Evolutionary conservation across 441 rosid species (phyloP), one percentile per base, ranked within the genome.

Genomic region (Euphorbia schlechtendalii): DNA sequence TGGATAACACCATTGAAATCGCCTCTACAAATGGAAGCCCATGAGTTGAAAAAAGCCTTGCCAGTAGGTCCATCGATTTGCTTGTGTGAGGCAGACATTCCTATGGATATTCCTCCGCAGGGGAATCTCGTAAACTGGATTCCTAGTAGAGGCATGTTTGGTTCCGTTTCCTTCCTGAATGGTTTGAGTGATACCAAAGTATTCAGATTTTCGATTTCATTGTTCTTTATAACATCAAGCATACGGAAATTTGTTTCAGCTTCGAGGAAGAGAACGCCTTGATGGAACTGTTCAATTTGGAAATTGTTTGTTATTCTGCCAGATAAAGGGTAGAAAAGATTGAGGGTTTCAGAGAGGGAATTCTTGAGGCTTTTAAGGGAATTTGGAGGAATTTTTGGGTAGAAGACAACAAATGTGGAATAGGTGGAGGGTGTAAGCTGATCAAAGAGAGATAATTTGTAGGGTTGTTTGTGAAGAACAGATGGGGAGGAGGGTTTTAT

Each of bases 341-440:
- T 43, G 0, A 74, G 77, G n/a, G 74, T 36, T 17, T 66, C 27
- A 1, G 74, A 70, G 9, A 74, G 68, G 57, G 74, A 66, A 5
- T 43, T 57, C 36, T 66, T 74, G 0, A 70, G 36, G 15, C 22
- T 59, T 15, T 9, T 20, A 34, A 11, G 3, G 36, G 62, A 3
- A n/a, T 46, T 15, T 22, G 32, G 3, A 32, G 11, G 21, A n/a
- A 45, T 24, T n/a, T 30, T 20, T 3, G 58, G 15, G 69, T 70
- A 74, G 71, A 74, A 74, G 4, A 27, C 14, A 30, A 70, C 34
- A 7, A 32, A 0, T 10, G 78, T 51, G 14, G 36, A 0, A 53
- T 61, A 74, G 0, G 78, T 74, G 51, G 67, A 21, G 32, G 78
- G 78, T n/a, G 74, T 74, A 28, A 74, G 71, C 49, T 70, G 74